Percentiles rank a stretch among this genome's conserved stretches.
These are phyloP conservation scores for Penicillium soppii DNA, from an alignment of 495 filamentous ascomycete genomes.

Conservation along the genomic window DNA sequence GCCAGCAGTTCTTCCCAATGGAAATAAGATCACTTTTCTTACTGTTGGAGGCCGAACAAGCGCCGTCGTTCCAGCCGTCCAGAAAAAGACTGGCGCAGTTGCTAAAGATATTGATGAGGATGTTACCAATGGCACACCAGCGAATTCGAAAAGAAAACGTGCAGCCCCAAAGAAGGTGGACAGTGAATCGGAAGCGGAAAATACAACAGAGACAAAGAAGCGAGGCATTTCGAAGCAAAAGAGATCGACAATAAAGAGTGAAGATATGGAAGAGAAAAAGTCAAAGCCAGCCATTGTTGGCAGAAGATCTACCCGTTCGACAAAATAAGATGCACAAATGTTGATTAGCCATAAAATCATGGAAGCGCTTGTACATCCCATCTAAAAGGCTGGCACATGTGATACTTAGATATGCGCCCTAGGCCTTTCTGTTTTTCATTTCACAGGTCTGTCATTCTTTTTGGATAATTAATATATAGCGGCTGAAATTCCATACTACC, in stretches of 20 bases:
- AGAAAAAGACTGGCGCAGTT: constrained; percentile 72
- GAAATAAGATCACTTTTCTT: constrained; percentile 76
- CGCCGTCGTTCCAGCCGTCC: constrained; percentile 77
- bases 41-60: constrained; percentile 89
- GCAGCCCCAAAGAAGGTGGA: constrained; percentile 33
- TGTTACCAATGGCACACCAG: constrained; percentile 16
- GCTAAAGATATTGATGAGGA: constrained; percentile 35
- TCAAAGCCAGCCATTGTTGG: constrained; percentile 8
- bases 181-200: constrained; percentile 24
- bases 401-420: too few species aligned
- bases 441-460: too few species aligned
- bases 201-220: constrained; percentile 23
- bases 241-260: constrained; percentile 22
- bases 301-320: constrained; percentile 40
- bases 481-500: too few species aligned
- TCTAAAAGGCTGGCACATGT: too few species aligned
- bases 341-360: too few species aligned
- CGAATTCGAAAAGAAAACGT: constrained; percentile 38
- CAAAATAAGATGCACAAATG: too few species aligned
- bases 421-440: too few species aligned
- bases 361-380: too few species aligned
- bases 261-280: constrained; percentile 24
- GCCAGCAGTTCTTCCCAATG: constrained; percentile 67
- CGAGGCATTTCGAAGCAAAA: constrained; percentile 21
- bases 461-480: too few species aligned